Base-by-base conservation (phyloP, 352 stramenopile species). In the Pythium rhizo-oryzae region DNA sequence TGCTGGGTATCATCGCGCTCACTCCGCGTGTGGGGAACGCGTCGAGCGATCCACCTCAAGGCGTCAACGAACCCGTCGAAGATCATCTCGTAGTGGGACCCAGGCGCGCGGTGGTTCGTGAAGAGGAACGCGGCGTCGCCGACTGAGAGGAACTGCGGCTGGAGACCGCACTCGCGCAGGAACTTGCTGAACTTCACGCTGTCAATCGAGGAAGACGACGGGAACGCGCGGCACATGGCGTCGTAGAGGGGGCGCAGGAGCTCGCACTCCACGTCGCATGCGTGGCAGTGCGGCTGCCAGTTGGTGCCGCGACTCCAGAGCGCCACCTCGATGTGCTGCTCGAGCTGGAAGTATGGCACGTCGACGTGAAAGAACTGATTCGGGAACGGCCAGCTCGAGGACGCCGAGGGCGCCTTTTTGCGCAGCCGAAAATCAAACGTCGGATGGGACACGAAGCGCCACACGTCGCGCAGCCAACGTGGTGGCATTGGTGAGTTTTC, bases 121-220 rank as follows among this genome's bases (percentile, higher is more conserved):
- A 92, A 92, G 23, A 92, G 67, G 67, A 85, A 90, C 2, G 84
- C 82, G 7, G 70, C 82, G 28, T 92, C 84, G 0, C 84, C 86
- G 24, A 94, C 80, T 19, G 59, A 72, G 7, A 94, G 63, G 4
- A 70, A 54, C 8, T 65, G 57, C 0, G 86, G 84, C 28, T 90
- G 78, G 1, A 92, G 63, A 0, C 68, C 67, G 43, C 81, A 84
- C 57, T 93, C 84, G 3, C 85, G 85, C 13, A 94, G 58, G 9
- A 93, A 64, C 46, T 90, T 91, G 59, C 81, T 87, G 67, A 94
- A 94, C 55, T 94, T 94, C 63, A 93, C 78, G 52, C 84, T 84
- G 55, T 94, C 86, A 23, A 91, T 72, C 1, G 74, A 59, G 18
- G 70, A 57, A 11, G 74, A 76, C 6, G 76, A 73, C 11, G 86